Evolutionary conservation across 78 protist species (phyloP).

Genomic region (slime mould (Dictyostelium discoideum)): dicty_2.7 NC_007088.5:5908001-5908500

Average conservation of each 20-base stretch:
- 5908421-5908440: not conserved
- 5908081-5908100: no score
- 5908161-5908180: no score
- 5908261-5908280: not conserved
- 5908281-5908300: not conserved
- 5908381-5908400: not conserved
- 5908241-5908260: not conserved
- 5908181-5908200: no score
- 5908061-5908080: no score
- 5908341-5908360: not conserved
- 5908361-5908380: not conserved
- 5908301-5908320: slow-evolving; percentile 1
- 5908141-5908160: no score
- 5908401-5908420: not conserved
- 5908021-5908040: not conserved
- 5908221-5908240: not conserved
- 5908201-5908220: not conserved
- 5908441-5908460: not conserved
- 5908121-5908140: no score
- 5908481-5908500: slow-evolving; percentile 5
- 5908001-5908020: slow-evolving; percentile 12
- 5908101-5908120: no score
- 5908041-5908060: no score
- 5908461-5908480: slow-evolving; percentile 23
- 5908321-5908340: not conserved